phyloP scores from a whole-genome alignment of 176 grass and related monocot species.

The Melocanna baccifera region DNA sequence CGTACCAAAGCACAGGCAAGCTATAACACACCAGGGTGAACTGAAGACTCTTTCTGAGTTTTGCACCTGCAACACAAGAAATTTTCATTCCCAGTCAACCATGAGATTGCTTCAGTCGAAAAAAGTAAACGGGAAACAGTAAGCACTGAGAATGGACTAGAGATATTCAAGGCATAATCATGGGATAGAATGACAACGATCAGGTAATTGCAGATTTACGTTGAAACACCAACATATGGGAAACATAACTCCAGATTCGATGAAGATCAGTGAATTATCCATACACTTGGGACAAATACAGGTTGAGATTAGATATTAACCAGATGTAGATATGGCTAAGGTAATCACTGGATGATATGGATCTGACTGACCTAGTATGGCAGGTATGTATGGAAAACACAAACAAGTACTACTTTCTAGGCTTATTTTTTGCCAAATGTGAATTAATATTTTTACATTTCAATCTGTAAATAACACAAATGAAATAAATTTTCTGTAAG shows the following conservation, averaged over 20 bases:
- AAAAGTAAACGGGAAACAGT: not conserved
- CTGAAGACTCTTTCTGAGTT: conserved; percentile 60
- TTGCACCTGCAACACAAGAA: conserved; percentile 66
- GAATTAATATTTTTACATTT: not conserved
- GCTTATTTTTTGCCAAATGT: not conserved
- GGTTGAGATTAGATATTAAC: not conserved
- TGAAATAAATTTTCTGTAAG: not conserved
- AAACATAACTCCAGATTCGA: not conserved
- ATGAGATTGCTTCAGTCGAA: not conserved
- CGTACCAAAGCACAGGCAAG: not conserved
- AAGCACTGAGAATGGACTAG: not conserved
- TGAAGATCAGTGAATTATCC: not conserved
- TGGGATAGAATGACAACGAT: not conserved
- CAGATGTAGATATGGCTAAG: not conserved
- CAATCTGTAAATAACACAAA: not conserved
- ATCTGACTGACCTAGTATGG: not conserved
- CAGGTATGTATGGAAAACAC: not conserved
- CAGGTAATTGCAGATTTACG: not conserved
- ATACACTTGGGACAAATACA: not conserved
- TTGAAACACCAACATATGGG: not conserved
- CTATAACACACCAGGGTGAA: conserved; percentile 57
- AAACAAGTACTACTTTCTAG: not conserved
- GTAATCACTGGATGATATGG: not conserved
- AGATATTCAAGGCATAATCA: not conserved
- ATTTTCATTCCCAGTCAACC: not conserved